Percentiles rank a stretch among this genome's conserved stretches.
Conservation (phyloP, 2,329 filamentous ascomycete genomes). For the Paecilomyces variotii region DNA sequence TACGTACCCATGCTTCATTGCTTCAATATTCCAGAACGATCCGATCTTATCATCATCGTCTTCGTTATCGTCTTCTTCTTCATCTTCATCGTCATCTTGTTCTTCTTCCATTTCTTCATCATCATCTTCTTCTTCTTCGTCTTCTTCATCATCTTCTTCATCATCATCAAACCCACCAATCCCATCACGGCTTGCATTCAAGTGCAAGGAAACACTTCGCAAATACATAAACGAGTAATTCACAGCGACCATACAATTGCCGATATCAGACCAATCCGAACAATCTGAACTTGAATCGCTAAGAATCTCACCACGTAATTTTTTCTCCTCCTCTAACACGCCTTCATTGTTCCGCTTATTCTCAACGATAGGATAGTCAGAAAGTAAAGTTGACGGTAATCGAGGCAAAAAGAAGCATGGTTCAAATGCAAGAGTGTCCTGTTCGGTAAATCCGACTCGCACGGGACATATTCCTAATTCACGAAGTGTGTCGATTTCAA, state of each 20-base stretch:
- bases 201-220: background rate
- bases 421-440: background rate
- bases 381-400: background rate
- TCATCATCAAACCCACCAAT: background rate
- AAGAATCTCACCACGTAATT: background rate
- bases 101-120: no score
- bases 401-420: background rate
- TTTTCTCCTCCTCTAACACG: background rate
- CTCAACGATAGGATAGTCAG: background rate
- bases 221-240: no score
- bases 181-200: background rate
- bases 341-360: background rate
- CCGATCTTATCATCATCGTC: no score
- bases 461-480: background rate
- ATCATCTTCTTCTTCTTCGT: no score
- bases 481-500: background rate
- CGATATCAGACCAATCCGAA: background rate
- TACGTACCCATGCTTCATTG: no score
- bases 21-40: no score
- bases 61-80: no score
- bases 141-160: no score
- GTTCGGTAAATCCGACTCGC: background rate
- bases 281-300: background rate
- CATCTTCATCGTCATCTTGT: no score
- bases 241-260: background rate